phyloP scores from a whole-genome alignment of 495 filamentous ascomycete species.

The Penicillium herquei region DNA sequence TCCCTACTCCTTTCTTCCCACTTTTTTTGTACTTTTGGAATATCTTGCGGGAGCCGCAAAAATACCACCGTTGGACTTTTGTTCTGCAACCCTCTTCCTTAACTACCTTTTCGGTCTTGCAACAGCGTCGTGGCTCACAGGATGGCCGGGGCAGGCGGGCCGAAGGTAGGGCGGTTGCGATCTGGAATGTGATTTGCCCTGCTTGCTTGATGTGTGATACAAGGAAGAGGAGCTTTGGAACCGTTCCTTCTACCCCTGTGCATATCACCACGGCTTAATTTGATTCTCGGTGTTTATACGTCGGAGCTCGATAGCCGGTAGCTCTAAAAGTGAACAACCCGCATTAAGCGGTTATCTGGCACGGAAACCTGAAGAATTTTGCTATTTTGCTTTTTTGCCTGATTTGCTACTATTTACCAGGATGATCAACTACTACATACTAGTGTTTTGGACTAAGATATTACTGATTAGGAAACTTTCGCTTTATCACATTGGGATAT shows the following conservation, averaged over 20 bases:
- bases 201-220: conserved; percentile 9
- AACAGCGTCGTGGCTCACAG: not conserved
- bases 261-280: not conserved
- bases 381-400: not conserved
- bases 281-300: not conserved
- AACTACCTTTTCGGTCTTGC: not conserved
- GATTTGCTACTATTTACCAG: not conserved
- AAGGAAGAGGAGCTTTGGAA: conserved; percentile 5
- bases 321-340: not conserved
- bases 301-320: not conserved
- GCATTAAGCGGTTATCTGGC: not conserved
- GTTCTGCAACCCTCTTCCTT: not conserved
- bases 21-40: not conserved
- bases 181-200: conserved; percentile 22
- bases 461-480: not conserved
- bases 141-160: conserved; percentile 15
- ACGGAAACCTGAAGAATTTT: not conserved
- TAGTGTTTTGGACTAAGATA: not conserved
- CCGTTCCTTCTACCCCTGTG: not conserved
- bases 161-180: conserved; percentile 15
- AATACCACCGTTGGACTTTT: conserved; percentile 2
- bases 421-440: not conserved
- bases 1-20: not conserved
- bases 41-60: conserved; percentile 2
- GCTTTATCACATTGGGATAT: not conserved